Evolutionary conservation across 2,329 filamentous ascomycete species (phyloP).

Genomic region (Sporothrix variecibatus): DNA sequence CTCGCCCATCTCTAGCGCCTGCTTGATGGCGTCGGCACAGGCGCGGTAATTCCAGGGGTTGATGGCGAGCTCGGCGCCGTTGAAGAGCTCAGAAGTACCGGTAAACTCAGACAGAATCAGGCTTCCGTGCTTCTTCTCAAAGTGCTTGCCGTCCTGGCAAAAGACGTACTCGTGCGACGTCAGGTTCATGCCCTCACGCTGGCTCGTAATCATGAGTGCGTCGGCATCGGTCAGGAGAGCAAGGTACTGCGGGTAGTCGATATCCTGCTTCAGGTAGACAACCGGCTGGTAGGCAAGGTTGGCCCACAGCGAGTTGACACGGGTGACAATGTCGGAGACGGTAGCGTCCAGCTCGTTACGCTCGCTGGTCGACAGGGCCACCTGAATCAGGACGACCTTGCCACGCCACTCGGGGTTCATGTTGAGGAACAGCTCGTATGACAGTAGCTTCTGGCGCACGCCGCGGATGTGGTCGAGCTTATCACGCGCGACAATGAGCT

Average conservation of each 20-base stretch:
- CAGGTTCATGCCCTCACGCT: slow-evolving; percentile 96
- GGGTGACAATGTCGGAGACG: slow-evolving; percentile 89
- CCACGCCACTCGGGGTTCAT: slow-evolving; percentile 89
- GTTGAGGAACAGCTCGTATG: slow-evolving; percentile 91
- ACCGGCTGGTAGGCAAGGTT: slow-evolving; percentile 90
- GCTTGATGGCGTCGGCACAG: slow-evolving; percentile 82
- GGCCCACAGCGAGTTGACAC: slow-evolving; percentile 89
- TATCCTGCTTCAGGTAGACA: slow-evolving; percentile 92
- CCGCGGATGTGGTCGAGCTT: slow-evolving; percentile 92
- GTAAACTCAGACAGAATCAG: slow-evolving; percentile 95
- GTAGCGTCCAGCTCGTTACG: slow-evolving; percentile 84
- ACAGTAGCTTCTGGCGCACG: slow-evolving; percentile 88
- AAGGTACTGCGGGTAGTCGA: slow-evolving; percentile 90
- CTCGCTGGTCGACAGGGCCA: slow-evolving; percentile 87
- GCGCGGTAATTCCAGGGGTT: slow-evolving; percentile 95
- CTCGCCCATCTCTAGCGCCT: slow-evolving; percentile 76
- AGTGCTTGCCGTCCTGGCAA: slow-evolving; percentile 80
- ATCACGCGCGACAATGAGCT: slow-evolving; percentile 87
- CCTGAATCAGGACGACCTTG: slow-evolving; percentile 87
- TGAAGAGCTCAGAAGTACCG: slow-evolving; percentile 84
- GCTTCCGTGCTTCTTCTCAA: slow-evolving; percentile 79
- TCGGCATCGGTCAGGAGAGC: slow-evolving; percentile 87
- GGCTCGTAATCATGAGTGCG: slow-evolving; percentile 88
- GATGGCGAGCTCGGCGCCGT: slow-evolving; percentile 76
- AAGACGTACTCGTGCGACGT: slow-evolving; percentile 93